phyloP scores from a whole-genome alignment of 257 asterid genomes.

The Solanum megistacrolobum region DNA sequence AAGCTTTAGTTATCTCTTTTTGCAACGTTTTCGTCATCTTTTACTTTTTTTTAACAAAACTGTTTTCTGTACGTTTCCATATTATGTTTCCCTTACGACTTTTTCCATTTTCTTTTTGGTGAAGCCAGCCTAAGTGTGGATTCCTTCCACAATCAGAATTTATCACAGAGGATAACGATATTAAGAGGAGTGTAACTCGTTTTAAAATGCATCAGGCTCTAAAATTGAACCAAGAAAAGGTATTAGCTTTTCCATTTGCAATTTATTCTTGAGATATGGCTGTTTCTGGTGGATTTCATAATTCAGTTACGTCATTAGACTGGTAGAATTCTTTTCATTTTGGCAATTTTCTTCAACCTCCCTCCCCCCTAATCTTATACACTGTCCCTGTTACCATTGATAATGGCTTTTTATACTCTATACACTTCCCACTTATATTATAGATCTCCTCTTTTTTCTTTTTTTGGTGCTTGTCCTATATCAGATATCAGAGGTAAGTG shows the following conservation, averaged over 20 bases:
- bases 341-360: too few relatives aligned
- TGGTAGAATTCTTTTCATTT: too few relatives aligned
- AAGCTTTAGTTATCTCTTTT: not conserved
- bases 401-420: not conserved
- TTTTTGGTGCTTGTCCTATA: not conserved
- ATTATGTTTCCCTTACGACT: not conserved
- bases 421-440: not conserved
- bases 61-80: not conserved
- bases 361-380: too few relatives aligned
- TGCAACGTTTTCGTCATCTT: not conserved
- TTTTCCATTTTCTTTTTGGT: slow-evolving; percentile 7
- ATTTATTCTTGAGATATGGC: not conserved
- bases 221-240: slow-evolving; percentile 65
- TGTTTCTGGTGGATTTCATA: too few relatives aligned
- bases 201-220: slow-evolving; percentile 87
- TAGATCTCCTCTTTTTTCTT: not conserved
- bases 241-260: not conserved
- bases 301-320: too few relatives aligned
- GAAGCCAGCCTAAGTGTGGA: slow-evolving; percentile 84
- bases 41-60: not conserved
- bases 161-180: slow-evolving; percentile 49
- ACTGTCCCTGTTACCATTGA: too few relatives aligned
- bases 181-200: slow-evolving; percentile 62
- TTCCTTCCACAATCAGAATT: slow-evolving; percentile 71
- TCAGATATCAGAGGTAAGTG: slow-evolving; percentile 71